These are phyloP conservation scores for Fusarium siculi DNA, from an alignment of 2,329 filamentous ascomycete genomes.

Conservation along the genomic window DNA sequence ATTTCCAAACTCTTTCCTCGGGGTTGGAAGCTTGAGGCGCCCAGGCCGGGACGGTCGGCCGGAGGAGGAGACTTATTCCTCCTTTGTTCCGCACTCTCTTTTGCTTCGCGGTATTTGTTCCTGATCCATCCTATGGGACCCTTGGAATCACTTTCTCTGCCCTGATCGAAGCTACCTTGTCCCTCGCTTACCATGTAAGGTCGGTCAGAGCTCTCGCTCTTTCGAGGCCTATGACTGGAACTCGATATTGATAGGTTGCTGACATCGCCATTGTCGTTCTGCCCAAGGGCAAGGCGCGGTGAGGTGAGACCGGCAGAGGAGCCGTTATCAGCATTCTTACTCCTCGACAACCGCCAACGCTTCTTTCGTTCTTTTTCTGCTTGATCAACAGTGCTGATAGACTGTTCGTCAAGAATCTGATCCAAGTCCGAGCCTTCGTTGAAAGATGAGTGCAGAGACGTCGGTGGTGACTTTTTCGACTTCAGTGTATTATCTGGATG, in stretches of 20 bases:
- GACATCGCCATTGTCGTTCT: conserved; percentile 70
- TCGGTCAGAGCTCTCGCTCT: conserved; percentile 62
- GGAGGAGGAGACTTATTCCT: conserved; percentile 68
- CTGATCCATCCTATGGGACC: conserved; percentile 69
- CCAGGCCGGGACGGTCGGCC: conserved; percentile 46
- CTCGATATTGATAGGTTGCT: conserved; percentile 77
- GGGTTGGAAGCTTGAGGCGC: conserved; percentile 46
- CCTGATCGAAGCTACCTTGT: conserved; percentile 52
- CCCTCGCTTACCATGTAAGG: conserved; percentile 54
- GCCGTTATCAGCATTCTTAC: conserved; percentile 65
- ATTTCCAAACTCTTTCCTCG: conserved; percentile 62
- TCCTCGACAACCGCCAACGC: conserved; percentile 77
- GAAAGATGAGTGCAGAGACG: conserved; percentile 79
- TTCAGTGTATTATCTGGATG: conserved; percentile 64
- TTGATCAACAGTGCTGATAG: conserved; percentile 50
- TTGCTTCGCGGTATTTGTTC: conserved; percentile 69
- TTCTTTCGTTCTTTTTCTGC: conserved; percentile 76
- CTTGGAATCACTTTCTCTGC: conserved; percentile 58
- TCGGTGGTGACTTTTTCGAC: conserved; percentile 77
- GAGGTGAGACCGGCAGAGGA: conserved; percentile 56
- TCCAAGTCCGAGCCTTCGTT: conserved; percentile 88
- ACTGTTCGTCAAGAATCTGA: conserved; percentile 69
- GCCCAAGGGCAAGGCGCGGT: conserved; percentile 62
- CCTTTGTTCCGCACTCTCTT: conserved; percentile 65
- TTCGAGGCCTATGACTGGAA: conserved; percentile 59